Evolutionary conservation across 106 monocot genomes (phyloP), one percentile per base, ranked within the genome.

Genomic region (Triglochin maritima): DNA sequence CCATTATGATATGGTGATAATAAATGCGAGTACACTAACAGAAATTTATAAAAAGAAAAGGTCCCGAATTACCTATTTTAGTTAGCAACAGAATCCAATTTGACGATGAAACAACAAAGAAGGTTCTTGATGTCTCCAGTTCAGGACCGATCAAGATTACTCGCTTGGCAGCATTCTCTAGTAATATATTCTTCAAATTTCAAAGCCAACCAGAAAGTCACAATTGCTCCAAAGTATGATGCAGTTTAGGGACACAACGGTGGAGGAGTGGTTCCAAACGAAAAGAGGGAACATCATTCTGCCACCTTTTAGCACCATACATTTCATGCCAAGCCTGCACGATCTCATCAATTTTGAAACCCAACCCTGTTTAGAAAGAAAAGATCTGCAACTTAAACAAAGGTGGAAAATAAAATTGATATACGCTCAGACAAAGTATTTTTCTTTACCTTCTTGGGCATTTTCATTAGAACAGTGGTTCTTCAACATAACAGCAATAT

Each of bases 281-380:
- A 56, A 79, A 94, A 60, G 89, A 94, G 59, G 82, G 75, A 56
- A 84, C 72, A 44, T 75, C 78, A 60, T 58, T 69, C 43, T 77
- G 80, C 93, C 90, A 90, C 60, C 78, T 83, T 71, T 91, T 90
- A 57, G 79, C 90, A 88, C 91, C 90, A 82, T 88, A 82, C 84
- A 94, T 94, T 68, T 94, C 93, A 86, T 94, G 84, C 93, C 89
- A 89, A 46, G 93, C 93, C 59, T 89, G 89, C 69, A 94, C 82
- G 72, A 94, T 94, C 66, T 94, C 89, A 54, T 94, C 82, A 64
- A 94, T 81, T 60, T 94, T 94, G 78, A 94, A 94, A 41, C 80
- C 71, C 62, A 94, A 64, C 9, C 93, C 93, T 94, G 71, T n/a
- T 55, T 7, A 46, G 4, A 17, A 64, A 44, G 8, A 63, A 55